A percentile compares a stretch with the other conserved stretches of the same genome.
Conservation (phyloP, 2,329 filamentous ascomycete species). For the Penicillium oxalicum region DNA sequence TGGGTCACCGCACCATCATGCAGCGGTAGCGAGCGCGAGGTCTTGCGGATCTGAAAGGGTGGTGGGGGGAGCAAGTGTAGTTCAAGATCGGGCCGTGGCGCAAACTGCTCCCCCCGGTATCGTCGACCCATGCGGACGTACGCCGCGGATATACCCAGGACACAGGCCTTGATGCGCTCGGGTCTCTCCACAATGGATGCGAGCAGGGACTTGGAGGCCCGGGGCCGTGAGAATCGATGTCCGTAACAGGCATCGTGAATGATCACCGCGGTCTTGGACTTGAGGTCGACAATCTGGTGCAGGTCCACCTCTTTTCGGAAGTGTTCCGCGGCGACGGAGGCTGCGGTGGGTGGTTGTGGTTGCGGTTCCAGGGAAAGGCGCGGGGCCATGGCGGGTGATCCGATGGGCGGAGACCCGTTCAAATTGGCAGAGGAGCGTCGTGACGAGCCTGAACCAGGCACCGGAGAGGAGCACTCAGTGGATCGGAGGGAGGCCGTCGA, state of each 20-base stretch:
- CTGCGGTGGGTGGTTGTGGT: slow-evolving; percentile 39
- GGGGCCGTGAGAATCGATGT: slow-evolving; percentile 80
- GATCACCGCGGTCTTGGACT: slow-evolving; percentile 67
- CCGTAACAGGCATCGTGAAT: slow-evolving; percentile 93
- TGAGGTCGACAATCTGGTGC: slow-evolving; percentile 47
- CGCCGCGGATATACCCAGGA: slow-evolving; percentile 75
- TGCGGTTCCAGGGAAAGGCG: slow-evolving; percentile 23
- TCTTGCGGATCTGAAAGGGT: slow-evolving; percentile 82
- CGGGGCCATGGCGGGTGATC: slow-evolving; percentile 22
- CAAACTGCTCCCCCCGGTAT: slow-evolving; percentile 63
- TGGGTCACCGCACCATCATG: slow-evolving; percentile 74
- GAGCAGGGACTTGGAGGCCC: slow-evolving; percentile 64
- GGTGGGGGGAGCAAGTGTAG: slow-evolving; percentile 52
- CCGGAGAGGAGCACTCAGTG: slow-evolving; percentile 25
- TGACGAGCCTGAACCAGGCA: slow-evolving; percentile 26
- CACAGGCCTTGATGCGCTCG: slow-evolving; percentile 77
- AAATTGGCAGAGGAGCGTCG: slow-evolving; percentile 32
- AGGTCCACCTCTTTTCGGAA: slow-evolving; percentile 64
- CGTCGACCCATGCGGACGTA: slow-evolving; percentile 86
- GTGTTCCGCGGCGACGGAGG: slow-evolving; percentile 58
- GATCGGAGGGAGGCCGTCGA: slow-evolving; percentile 37
- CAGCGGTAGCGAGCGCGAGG: slow-evolving; percentile 63
- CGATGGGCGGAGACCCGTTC: slow-evolving; percentile 20
- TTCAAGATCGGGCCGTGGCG: slow-evolving; percentile 59
- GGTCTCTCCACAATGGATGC: slow-evolving; percentile 86